Base-by-base conservation (phyloP, 1,284 basidiomycete genomes). In the Porodaedalea pini region DNA sequence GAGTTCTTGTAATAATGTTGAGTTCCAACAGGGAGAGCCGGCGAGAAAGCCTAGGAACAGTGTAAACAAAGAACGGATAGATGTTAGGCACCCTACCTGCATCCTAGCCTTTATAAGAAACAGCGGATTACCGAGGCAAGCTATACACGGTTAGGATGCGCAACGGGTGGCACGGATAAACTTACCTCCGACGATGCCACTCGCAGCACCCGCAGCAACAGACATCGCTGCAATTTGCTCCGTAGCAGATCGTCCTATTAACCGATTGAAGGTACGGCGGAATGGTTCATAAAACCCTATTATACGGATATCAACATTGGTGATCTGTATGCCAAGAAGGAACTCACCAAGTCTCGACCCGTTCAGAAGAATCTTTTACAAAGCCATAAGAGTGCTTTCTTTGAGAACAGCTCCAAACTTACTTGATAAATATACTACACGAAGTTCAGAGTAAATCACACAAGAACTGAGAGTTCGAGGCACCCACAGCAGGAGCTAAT, bases 81-180 rank as follows among this genome's bases (percentile, higher is more conserved):
- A 29, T n/a, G 29, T 19, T 15, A 37, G 17, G 44, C 51, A 47
- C 67, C 78, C 64, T 23, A 88, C 89, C 78, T 99, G 96, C 86
- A 98, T 96, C 47, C 96, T 84, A 5, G 96, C 96, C 75, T 99
- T 99, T 69, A 99, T 86, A 51, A 99, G 77, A 75, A 97, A 99
- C 15, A 99, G 77, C 0, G 97, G 96, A 66, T 96, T 98, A 49
- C 96, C 96, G 34, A 97, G 75, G 37, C 86, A 82, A 0, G 94
- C 94, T 92, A 34, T 31, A 49, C 23, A 36, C 36, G 10, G 23
- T 52, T 48, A 53, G 15, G 23, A 21, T 56, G 40, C 27, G 57
- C 43, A 50, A 58, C 31, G 29, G 4, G 27, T 23, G 41, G 21
- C 13, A 37, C n/a, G 21, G 3, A 17, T n/a, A 19, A 11, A 40